Percentiles rank a stretch among this genome's conserved stretches.
Evolutionary conservation across 805 yeast genomes (phyloP).

Genomic region (Metschnikowia matae): DNA sequence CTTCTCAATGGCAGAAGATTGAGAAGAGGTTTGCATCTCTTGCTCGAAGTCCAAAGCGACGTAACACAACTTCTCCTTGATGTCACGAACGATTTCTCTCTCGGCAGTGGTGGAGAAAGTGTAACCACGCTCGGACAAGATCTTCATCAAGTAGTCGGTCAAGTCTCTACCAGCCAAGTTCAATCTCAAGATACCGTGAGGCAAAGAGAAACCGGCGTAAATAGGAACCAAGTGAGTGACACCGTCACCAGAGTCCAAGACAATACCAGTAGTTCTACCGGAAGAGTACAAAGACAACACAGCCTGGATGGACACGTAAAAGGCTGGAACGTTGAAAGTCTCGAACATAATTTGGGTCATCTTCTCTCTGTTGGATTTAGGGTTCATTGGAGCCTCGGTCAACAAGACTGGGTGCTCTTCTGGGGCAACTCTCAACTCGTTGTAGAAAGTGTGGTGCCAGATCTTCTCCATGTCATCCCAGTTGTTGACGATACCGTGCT

Average conservation of each 20-base stretch:
- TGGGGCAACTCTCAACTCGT: conserved; percentile 99
- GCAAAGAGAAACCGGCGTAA: conserved; percentile 98
- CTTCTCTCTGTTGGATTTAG: conserved; percentile 99
- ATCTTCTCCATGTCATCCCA: conserved; percentile 99
- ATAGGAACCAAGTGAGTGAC: conserved; percentile 99
- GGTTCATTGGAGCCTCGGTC: conserved; percentile 99
- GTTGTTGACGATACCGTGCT: conserved; percentile 99
- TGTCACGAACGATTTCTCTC: conserved; percentile 92
- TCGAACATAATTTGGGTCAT: conserved; percentile 99
- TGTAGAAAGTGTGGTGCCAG: conserved; percentile 99
- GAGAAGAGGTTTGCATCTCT: conserved; percentile 98
- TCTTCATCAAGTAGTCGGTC: conserved; percentile 98
- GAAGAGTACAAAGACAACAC: conserved; percentile 97
- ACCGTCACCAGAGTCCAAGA: conserved; percentile 99
- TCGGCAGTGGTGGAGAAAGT: conserved; percentile 98
- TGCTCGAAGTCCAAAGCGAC: conserved; percentile 99
- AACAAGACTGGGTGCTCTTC: conserved; percentile 99
- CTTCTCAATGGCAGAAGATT: conserved; percentile 96
- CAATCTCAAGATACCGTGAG: conserved; percentile 97
- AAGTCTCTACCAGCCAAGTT: conserved; percentile 99
- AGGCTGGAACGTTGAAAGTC: conserved; percentile 99
- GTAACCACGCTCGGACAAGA: conserved; percentile 98
- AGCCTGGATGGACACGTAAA: conserved; percentile 98
- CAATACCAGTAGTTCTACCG: conserved; percentile 99
- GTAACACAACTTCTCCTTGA: conserved; percentile 98